These are phyloP conservation scores for Dothideomycetes sp. DNA, from an alignment of 2,329 filamentous ascomycete genomes.

Conservation along the genomic window DNA sequence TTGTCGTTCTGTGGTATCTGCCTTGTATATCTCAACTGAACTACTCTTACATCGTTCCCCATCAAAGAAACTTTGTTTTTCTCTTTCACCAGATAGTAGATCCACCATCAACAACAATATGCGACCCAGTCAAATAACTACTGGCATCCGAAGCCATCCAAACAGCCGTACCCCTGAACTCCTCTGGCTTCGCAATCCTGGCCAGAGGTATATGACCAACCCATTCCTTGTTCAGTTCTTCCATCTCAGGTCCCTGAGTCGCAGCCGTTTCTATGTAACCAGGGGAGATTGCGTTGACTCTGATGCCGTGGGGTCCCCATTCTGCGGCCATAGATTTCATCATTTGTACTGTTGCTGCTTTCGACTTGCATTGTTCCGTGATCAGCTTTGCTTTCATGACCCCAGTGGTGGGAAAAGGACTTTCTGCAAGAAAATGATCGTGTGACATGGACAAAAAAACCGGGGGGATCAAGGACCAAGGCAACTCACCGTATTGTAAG, in stretches of 20 bases:
- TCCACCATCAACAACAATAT: conserved; percentile 27
- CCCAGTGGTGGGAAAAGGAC: too few relatives aligned
- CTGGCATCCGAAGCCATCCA: conserved; percentile 27
- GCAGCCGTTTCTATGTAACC: conserved; percentile 26
- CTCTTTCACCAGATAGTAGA: conserved; percentile 20
- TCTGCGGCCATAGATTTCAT: conserved; percentile 28
- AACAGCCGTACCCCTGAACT: conserved; percentile 29
- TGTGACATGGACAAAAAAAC: too few relatives aligned
- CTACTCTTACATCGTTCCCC: too few relatives aligned
- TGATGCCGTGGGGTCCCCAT: conserved; percentile 25
- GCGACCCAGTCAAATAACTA: conserved; percentile 25
- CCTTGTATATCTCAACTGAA: too few relatives aligned
- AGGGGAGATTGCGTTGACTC: conserved; percentile 25
- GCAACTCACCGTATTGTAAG: conserved; percentile 32
- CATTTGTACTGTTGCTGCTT: conserved; percentile 26
- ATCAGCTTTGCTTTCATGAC: too few relatives aligned
- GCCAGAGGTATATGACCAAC: conserved; percentile 29
- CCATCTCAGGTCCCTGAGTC: conserved; percentile 30
- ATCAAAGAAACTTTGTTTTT: too few relatives aligned
- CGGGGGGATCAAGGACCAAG: too few relatives aligned
- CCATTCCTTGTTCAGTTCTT: conserved; percentile 26
- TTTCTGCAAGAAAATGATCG: too few relatives aligned
- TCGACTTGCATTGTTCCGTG: conserved; percentile 14
- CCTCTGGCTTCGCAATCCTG: conserved; percentile 30
- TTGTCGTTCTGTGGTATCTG: too few relatives aligned